Evolutionary conservation across 495 filamentous ascomycete species (phyloP).

Genomic region (Penicillium roqueforti): DNA sequence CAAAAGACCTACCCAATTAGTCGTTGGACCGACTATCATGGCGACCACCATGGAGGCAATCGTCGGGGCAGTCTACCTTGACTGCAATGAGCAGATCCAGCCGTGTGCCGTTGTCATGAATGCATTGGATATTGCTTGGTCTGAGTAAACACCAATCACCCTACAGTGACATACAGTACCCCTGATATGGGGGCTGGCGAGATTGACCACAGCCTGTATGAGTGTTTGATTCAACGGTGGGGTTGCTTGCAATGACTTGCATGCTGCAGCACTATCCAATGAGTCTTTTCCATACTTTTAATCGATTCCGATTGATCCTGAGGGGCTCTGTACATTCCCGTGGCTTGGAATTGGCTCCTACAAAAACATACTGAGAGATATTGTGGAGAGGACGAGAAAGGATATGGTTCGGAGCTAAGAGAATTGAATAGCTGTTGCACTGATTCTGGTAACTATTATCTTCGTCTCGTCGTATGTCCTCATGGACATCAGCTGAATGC

Average conservation of each 20-base stretch:
- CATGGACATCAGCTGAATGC: background rate
- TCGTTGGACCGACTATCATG: background rate
- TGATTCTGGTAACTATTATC: background rate
- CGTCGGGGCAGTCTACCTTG: background rate
- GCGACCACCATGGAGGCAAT: background rate
- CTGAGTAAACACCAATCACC: background rate
- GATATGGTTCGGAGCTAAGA: background rate
- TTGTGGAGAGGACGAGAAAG: background rate
- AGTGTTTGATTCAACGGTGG: background rate
- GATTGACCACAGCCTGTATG: background rate
- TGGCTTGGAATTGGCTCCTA: background rate
- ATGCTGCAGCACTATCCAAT: background rate
- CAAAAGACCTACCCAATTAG: background rate
- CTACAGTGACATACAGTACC: background rate
- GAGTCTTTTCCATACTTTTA: background rate
- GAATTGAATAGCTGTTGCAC: background rate
- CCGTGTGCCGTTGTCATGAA: background rate
- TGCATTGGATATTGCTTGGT: background rate
- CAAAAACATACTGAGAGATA: background rate
- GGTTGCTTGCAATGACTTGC: background rate
- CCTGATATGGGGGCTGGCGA: too few species aligned
- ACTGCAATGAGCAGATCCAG: background rate
- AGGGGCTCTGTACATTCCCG: background rate
- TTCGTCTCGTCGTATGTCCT: background rate
- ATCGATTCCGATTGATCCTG: background rate